A percentile compares a stretch with the other conserved stretches of the same genome.
These are phyloP conservation scores for Nemophila menziesii DNA, from an alignment of 257 asterid species.

Conservation along the genomic window DNA sequence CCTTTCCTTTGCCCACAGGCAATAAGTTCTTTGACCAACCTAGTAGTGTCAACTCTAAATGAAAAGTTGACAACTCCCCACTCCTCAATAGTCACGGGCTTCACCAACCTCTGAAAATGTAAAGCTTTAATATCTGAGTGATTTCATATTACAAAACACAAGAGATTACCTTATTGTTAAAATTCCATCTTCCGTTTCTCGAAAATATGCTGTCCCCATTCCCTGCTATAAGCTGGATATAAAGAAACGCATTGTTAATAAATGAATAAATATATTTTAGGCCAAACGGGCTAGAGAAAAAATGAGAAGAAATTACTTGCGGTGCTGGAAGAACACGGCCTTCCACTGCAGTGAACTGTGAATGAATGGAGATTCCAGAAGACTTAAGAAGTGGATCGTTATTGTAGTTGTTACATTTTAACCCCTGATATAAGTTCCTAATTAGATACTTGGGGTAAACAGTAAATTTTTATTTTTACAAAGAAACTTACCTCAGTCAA, in stretches of 20 bases:
- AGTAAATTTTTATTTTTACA: background rate
- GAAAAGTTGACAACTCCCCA: conserved; percentile 66
- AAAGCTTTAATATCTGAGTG: conserved; percentile 9
- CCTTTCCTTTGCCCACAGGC: conserved; percentile 52
- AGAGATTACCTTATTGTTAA: conserved; percentile 47
- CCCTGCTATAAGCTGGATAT: conserved; percentile 45
- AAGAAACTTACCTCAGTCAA: conserved; percentile 28
- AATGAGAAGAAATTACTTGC: conserved; percentile 29
- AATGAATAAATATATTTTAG: too few species aligned
- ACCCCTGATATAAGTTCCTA: conserved; percentile 38
- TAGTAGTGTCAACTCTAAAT: conserved; percentile 26
- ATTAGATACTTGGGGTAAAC: conserved; percentile 1
- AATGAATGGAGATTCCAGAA: conserved; percentile 39
- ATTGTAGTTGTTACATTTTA: conserved; percentile 32
- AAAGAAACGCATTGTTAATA: too few species aligned
- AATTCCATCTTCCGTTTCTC: conserved; percentile 59
- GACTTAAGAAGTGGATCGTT: conserved; percentile 39
- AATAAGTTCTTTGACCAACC: conserved; percentile 18
- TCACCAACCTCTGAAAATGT: conserved; percentile 30
- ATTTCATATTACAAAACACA: background rate
- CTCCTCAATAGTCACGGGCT: conserved; percentile 27
- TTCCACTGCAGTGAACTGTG: conserved; percentile 33
- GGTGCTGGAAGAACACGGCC: conserved; percentile 67
- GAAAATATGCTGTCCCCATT: conserved; percentile 33
- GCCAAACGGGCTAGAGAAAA: too few species aligned